A percentile compares a stretch with the other conserved stretches of the same genome.
These are phyloP conservation scores for Echria macrotheca DNA, from an alignment of 495 filamentous ascomycete species.

Conservation along the genomic window DNA sequence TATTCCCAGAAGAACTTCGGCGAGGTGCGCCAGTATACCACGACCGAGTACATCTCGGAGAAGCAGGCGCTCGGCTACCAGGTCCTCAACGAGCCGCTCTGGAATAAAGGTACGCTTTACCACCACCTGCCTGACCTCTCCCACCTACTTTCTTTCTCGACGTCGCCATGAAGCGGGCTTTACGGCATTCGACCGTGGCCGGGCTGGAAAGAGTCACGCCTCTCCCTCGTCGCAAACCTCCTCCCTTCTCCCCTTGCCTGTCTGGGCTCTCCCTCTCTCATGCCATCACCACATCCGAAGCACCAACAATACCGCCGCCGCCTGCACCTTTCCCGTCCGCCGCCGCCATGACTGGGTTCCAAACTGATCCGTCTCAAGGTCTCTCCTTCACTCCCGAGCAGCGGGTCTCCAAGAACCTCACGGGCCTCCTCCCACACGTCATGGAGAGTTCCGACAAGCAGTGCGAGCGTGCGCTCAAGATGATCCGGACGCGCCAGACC, in stretches of 20 bases:
- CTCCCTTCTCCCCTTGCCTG: neutral
- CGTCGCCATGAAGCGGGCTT: conserved; percentile 8
- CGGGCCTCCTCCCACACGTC: conserved; percentile 52
- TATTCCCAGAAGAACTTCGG: conserved; percentile 48
- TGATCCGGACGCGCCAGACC: conserved; percentile 70
- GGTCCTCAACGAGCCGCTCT: conserved; percentile 49
- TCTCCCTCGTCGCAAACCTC: neutral
- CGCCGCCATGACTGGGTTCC: conserved; percentile 1
- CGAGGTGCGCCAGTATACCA: conserved; percentile 44
- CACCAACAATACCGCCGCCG: neutral
- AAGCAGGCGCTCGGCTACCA: conserved; percentile 49
- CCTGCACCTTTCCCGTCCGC: neutral
- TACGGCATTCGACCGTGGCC: neutral
- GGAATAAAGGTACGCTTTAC: conserved; percentile 49
- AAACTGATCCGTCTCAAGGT: conserved; percentile 31
- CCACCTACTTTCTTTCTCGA: neutral
- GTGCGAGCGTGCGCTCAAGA: conserved; percentile 51
- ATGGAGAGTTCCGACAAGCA: conserved; percentile 50
- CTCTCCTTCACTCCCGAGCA: conserved; percentile 53
- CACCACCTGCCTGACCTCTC: conserved; percentile 2
- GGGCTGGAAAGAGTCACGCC: conserved; percentile 2
- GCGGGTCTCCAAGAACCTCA: conserved; percentile 51
- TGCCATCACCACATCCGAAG: neutral
- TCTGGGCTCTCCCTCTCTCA: neutral
- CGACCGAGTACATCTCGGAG: conserved; percentile 45